Conservation (phyloP, 1,139 yeast genomes). For the Protomyces arabidopsidicola region DNA sequence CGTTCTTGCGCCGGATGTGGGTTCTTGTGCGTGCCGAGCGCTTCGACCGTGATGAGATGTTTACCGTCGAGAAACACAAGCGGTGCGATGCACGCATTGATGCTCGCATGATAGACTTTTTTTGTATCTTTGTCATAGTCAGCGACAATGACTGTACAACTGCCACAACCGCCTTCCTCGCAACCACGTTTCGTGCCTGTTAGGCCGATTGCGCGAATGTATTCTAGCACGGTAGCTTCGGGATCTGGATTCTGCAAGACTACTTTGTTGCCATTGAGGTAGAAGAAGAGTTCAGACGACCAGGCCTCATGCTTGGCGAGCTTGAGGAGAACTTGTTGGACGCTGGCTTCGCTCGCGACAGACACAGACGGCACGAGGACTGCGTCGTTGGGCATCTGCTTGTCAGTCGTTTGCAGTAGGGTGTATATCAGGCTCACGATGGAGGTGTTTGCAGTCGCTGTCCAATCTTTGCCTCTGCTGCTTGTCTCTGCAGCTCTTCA, state of each 20-base stretch:
- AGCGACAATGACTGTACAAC: constrained; percentile 46
- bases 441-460: too few species aligned
- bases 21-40: constrained; percentile 42
- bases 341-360: background rate
- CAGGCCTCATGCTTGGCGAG: background rate
- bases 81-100: constrained; percentile 48
- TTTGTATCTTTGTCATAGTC: constrained; percentile 37
- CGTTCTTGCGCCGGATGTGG: constrained; percentile 49
- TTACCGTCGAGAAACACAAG: constrained; percentile 46
- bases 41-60: constrained; percentile 47
- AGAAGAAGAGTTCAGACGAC: constrained; percentile 39
- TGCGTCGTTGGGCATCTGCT: background rate
- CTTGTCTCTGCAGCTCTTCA: too few species aligned
- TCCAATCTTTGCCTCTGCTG: too few species aligned
- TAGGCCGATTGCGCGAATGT: constrained; percentile 40
- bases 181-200: constrained; percentile 49
- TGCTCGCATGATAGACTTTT: constrained; percentile 41
- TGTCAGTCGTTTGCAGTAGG: too few species aligned
- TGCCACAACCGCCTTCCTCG: constrained; percentile 50
- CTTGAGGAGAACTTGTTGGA: background rate
- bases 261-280: constrained; percentile 43
- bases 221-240: constrained; percentile 45
- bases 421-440: too few species aligned
- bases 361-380: background rate
- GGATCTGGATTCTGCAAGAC: constrained; percentile 44